Conservation (phyloP, 179 eudicot genomes). For the Kewa caespitosa region DNA sequence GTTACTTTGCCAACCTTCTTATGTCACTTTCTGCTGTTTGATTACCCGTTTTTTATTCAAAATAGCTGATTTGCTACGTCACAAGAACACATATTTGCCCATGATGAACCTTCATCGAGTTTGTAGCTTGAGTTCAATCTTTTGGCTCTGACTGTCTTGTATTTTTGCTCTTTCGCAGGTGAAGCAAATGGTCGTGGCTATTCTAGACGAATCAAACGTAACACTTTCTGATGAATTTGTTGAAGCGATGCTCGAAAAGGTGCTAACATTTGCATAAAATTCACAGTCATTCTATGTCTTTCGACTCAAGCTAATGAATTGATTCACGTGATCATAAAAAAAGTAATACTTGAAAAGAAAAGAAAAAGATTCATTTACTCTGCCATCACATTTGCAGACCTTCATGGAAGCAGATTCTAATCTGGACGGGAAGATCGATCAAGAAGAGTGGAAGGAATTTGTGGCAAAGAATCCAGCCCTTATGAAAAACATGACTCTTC, state of each 20-base stretch:
- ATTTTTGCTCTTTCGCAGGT: conserved; percentile 33
- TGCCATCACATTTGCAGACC: conserved; percentile 37
- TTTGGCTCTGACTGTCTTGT: conserved; percentile 10
- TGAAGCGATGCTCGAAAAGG: conserved; percentile 70
- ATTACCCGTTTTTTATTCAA: background rate
- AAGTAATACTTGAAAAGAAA: too few species aligned
- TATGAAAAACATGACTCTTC: conserved; percentile 67
- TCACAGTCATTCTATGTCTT: too few species aligned
- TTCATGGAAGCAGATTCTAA: conserved; percentile 62
- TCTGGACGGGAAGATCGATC: conserved; percentile 70
- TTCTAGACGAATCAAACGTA: conserved; percentile 47
- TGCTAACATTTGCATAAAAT: conserved; percentile 35
- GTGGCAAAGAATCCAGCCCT: conserved; percentile 57
- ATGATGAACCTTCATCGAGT: background rate
- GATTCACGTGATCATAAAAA: too few species aligned
- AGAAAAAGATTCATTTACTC: conserved; percentile 35
- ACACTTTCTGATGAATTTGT: conserved; percentile 48
- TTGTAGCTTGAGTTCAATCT: background rate
- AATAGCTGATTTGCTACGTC: background rate
- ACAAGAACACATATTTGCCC: background rate
- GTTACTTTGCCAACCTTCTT: conserved; percentile 22
- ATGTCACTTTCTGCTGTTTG: background rate
- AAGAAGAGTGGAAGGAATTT: conserved; percentile 66
- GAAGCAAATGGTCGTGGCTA: conserved; percentile 67
- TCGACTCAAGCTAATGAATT: too few species aligned